Conservation (phyloP, 768 basidiomycete genomes). For the Suillus weaverae region DNA sequence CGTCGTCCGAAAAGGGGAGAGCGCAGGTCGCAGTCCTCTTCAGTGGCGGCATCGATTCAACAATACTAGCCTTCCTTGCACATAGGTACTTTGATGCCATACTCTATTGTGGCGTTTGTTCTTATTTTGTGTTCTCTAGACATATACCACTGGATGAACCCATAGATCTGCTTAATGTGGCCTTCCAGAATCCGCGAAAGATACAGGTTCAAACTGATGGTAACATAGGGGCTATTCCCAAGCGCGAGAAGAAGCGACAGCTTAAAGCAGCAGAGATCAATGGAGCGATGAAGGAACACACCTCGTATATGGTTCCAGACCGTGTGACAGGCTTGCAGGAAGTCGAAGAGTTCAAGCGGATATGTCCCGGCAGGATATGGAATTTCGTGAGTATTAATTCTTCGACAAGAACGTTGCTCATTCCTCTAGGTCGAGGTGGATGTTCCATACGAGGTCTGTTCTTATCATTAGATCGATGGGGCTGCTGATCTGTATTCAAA, state of each 20-base stretch:
- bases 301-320: conserved; percentile 83
- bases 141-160: conserved; percentile 75
- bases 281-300: conserved; percentile 11
- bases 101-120: neutral
- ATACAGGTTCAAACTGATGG: conserved; percentile 48
- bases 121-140: conserved; percentile 38
- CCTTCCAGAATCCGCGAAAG: conserved; percentile 94
- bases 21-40: conserved; percentile 84
- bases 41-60: conserved; percentile 95
- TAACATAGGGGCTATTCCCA: conserved; percentile 45
- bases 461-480: neutral
- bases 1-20: conserved; percentile 36
- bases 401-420: conserved; percentile 2
- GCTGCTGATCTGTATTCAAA: conserved; percentile 13
- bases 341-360: conserved; percentile 67
- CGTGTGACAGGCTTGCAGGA: conserved; percentile 78
- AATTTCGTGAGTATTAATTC: conserved; percentile 65
- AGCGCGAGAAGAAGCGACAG: conserved; percentile 41
- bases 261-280: conserved; percentile 7
- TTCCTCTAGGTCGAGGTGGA: conserved; percentile 75
- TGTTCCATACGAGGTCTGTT: conserved; percentile 70
- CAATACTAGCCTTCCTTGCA: conserved; percentile 78
- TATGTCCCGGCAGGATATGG: conserved; percentile 85
- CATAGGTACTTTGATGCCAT: conserved; percentile 50
- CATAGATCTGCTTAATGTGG: conserved; percentile 90